These are phyloP conservation scores for Coemansia sp. DNA, from an alignment of 192 early-diverging fungal genomes.

Conservation along the genomic window DNA sequence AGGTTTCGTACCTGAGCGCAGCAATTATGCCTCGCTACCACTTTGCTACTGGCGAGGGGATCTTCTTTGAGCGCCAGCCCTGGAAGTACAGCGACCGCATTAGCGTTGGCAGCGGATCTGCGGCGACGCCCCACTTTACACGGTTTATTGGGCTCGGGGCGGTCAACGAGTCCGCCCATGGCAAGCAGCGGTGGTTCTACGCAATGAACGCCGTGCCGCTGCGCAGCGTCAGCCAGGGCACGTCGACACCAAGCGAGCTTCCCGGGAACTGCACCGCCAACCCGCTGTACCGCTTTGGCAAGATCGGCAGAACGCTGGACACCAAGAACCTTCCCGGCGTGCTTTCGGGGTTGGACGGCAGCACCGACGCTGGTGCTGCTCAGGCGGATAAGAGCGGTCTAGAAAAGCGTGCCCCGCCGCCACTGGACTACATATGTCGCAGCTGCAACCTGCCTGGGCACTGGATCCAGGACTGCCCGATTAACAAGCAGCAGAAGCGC, in stretches of 20 bases:
- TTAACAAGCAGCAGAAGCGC: constrained; percentile 41
- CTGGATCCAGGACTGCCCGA: constrained; percentile 62
- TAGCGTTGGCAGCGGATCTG: constrained; percentile 12
- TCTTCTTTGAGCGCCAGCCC: constrained; percentile 85
- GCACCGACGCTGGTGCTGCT: constrained; percentile 55
- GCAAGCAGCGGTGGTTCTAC: constrained; percentile 89
- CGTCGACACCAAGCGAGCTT: constrained; percentile 9
- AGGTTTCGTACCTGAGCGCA: constrained; percentile 41
- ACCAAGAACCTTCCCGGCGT: constrained; percentile 10
- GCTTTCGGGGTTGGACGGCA: constrained; percentile 33
- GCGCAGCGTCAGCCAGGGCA: constrained; percentile 34
- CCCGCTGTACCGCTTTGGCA: constrained; percentile 46
- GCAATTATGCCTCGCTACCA: constrained; percentile 83
- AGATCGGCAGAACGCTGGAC: constrained; percentile 10
- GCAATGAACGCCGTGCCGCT: constrained; percentile 82
- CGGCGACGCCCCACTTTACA: constrained; percentile 49
- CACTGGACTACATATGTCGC: constrained; percentile 60
- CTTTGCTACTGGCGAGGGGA: constrained; percentile 65
- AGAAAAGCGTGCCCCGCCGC: constrained; percentile 30
- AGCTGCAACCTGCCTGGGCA: constrained; percentile 66
- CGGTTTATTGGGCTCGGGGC: constrained; percentile 81
- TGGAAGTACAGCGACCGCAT: constrained; percentile 55
- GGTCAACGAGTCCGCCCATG: constrained; percentile 55
- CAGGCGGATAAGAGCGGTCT: constrained; percentile 12
- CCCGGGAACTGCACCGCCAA: constrained; percentile 59